Evolutionary conservation across 2,329 filamentous ascomycete species (phyloP).

Genomic region (Pyrenochaeta sp.): DNA sequence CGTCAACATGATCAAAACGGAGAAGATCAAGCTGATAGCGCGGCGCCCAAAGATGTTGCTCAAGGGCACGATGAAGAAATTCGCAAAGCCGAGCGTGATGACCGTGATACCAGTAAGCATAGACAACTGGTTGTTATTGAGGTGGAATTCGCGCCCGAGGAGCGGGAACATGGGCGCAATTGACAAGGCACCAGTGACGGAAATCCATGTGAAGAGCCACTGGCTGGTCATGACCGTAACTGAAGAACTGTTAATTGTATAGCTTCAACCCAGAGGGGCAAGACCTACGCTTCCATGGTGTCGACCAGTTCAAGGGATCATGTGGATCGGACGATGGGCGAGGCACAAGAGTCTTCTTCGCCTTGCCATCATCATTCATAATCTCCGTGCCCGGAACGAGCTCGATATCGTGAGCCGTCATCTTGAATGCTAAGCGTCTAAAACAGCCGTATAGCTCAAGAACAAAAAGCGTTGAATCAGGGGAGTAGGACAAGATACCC

Average conservation of each 20-base stretch:
- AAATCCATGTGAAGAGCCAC: constrained; percentile 53
- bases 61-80: constrained; percentile 54
- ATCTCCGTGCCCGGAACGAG: constrained; percentile 42
- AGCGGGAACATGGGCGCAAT: constrained; percentile 55
- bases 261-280: too few species aligned
- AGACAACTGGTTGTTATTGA: constrained; percentile 50
- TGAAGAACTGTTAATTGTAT: constrained; percentile 11
- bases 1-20: constrained; percentile 50
- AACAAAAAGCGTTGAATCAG: neutral
- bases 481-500: neutral
- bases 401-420: constrained; percentile 21
- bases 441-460: neutral
- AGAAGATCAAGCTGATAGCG: constrained; percentile 50
- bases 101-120: constrained; percentile 54
- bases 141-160: constrained; percentile 50
- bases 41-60: constrained; percentile 55
- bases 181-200: constrained; percentile 52
- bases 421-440: constrained; percentile 6
- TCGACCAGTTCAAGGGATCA: constrained; percentile 50
- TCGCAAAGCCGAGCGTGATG: constrained; percentile 54
- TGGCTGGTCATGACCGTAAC: constrained; percentile 49
- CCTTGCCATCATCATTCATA: constrained; percentile 29
- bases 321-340: constrained; percentile 41
- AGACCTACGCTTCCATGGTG: constrained; percentile 41
- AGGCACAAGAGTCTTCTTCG: constrained; percentile 36